phyloP scores from a whole-genome alignment of 306 rosid genomes.

The Acacia confusa region DNA sequence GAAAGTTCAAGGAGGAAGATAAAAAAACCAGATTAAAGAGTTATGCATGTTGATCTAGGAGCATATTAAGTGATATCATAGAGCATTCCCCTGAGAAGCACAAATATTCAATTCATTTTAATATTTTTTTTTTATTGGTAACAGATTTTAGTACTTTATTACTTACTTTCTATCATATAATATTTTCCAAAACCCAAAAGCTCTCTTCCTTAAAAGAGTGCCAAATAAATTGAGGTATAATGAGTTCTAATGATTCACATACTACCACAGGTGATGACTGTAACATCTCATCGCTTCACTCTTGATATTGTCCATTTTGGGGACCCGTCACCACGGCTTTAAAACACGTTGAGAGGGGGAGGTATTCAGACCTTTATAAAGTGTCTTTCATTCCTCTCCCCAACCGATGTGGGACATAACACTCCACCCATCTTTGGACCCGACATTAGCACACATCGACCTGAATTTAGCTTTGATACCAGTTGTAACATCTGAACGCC shows the following conservation, averaged over 20 bases:
- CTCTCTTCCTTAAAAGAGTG: conserved; percentile 3
- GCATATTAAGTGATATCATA: background rate
- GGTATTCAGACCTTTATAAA: no score
- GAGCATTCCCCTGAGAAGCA: conserved; percentile 9
- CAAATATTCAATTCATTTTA: conserved; percentile 13
- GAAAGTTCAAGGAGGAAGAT: conserved; percentile 22
- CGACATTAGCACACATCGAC: no score
- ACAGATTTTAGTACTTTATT: background rate
- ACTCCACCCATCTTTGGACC: no score
- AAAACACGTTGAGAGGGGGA: no score
- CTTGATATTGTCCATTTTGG: no score
- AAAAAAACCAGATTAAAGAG: conserved; percentile 17
- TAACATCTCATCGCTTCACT: no score
- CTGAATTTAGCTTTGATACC: no score
- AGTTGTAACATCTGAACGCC: no score
- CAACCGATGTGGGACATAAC: no score
- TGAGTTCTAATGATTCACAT: background rate
- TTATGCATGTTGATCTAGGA: background rate
- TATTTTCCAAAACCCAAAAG: conserved; percentile 13
- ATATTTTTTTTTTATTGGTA: background rate
- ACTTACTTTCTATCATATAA: conserved; percentile 5
- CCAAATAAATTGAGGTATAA: conserved; percentile 20
- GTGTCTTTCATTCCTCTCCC: no score
- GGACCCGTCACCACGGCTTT: no score
- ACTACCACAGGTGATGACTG: background rate